Evolutionary conservation across 1,284 basidiomycete genomes (phyloP), one percentile per base, ranked within the genome.

Genomic region (Boletus semigastroideus): DNA sequence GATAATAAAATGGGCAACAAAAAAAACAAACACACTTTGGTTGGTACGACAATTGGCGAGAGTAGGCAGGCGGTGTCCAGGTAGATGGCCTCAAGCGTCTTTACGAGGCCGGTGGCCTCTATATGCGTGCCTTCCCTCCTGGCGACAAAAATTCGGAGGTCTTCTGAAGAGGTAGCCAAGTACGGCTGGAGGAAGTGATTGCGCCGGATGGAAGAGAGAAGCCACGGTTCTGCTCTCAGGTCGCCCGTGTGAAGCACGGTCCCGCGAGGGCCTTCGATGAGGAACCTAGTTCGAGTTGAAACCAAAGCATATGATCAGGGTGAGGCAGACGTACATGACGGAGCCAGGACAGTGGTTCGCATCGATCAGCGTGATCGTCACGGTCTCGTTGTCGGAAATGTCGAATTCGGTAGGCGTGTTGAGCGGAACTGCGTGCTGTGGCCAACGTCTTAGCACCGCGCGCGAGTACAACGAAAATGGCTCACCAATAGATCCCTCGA

Each of bases 331-430:
- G 42, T 62, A 94, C 94, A 98, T 97, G 28, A 92, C 84, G 0
- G 92, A 87, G 0, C 95, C 95, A 11, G 92, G 93, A 68, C 94
- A 97, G 66, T 98, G 95, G 64, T 98, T 98, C 2, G 95, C 94
- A 59, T 95, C 90, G 14, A 98, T 72, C 4, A 92, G 76, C 0
- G 93, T 96, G 52, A 97, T 78, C 0, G 75, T 84, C 3, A 94
- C 81, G 0, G 66, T 69, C 51, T 86, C 80, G 10, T 74, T 74
- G 6, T 80, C 75, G 9, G 73, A 77, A 19, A 94, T 71, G 17
- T 84, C 80, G 39, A 86, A 76, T 31, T 69, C 59, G 0, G 83
- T 90, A 0, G 93, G 89, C 5, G 74, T 78, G 56, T 90, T 75
- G 37, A 87, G 61, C 0, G 80, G 79, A 25, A 88, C 57, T 1